A percentile compares a stretch with the other conserved stretches of the same genome.
Conservation (phyloP, 495 filamentous ascomycete species). For the Daldinia concentrica region DNA sequence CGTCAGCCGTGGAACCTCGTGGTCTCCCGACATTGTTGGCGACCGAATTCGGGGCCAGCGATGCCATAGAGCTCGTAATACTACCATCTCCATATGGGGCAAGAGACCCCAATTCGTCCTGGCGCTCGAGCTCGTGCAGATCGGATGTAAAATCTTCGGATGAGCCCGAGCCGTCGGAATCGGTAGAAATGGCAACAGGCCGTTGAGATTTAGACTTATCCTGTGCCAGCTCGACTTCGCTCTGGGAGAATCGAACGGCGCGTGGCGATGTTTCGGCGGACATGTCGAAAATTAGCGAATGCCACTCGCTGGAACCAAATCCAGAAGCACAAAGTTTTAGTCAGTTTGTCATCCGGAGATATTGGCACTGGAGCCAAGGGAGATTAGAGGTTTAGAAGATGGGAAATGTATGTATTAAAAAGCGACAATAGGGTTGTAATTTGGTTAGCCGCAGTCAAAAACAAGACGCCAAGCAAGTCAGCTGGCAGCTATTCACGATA, state of each 20-base stretch:
- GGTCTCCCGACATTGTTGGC: conserved; percentile 52
- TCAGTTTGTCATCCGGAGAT: conserved; percentile 30
- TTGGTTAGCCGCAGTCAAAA: conserved; percentile 28
- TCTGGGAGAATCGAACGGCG: conserved; percentile 61
- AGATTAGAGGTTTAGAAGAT: conserved; percentile 6
- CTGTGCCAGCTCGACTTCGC: conserved; percentile 47
- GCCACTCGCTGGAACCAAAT: conserved; percentile 36
- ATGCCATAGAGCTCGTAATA: conserved; percentile 49
- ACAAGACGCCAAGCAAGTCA: conserved; percentile 36
- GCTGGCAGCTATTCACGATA: conserved; percentile 43
- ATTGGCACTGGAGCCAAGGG: background rate
- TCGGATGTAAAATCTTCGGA: conserved; percentile 68
- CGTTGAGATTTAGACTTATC: conserved; percentile 55
- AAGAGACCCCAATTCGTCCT: conserved; percentile 57
- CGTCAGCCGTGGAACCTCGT: conserved; percentile 29
- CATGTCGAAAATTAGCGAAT: conserved; percentile 42
- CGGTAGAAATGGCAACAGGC: conserved; percentile 60
- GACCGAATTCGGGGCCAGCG: conserved; percentile 51
- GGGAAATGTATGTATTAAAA: conserved; percentile 8
- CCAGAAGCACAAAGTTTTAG: conserved; percentile 22
- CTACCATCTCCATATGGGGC: conserved; percentile 51
- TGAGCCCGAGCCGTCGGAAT: conserved; percentile 71
- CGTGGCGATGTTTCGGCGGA: conserved; percentile 60
- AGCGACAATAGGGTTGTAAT: conserved; percentile 22
- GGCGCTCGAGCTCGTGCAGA: conserved; percentile 56